Base-by-base conservation (phyloP, 192 early-diverging fungal genomes). In the Thoreauomyces humboldtii region DNA sequence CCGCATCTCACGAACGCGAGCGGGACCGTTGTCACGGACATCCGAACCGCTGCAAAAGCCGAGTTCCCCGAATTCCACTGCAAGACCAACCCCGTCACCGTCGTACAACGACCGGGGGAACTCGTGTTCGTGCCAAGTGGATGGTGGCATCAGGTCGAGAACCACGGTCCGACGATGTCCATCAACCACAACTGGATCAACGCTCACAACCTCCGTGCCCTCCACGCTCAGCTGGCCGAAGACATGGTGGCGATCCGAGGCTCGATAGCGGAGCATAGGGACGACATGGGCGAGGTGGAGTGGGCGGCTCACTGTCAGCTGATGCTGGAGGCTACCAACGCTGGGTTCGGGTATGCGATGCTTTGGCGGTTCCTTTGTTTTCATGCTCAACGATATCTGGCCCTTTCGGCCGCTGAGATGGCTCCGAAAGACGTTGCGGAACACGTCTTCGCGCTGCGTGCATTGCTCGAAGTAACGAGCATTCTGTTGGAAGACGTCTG, bases 101-200 rank as follows among this genome's bases (percentile, higher is more conserved):
- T 66, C 54, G 25, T n/a, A n/a, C 64, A 66, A 32, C 32, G 28
- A n/a, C 37, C 51, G 15, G 64, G 64, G 15, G 53, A 66, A 27
- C 14, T 66, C 27, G 31, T 66, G 22, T 66, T 57, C 31, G 51
- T 66, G 7, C 64, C 64, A 3, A 29, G 22, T 15, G 29, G 64
- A 17, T 66, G 64, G 64, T 66, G 35, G 5, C 64, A 66, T 43
- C 64, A 66, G 51, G 64, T 66, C 41, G 64, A 57, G 32, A 66
- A 66, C 31, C 36, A 29, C 25, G 64, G 64, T n/a, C 12, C 7
- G 25, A 66, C 64, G 12, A 55, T 66, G 5, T 57, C 53, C 1
- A 66, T 66, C 4, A 66, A 66, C 25, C 64, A 66, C 33, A 66
- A 66, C 33, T 66, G 64, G 64, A 29, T n/a, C 42, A 66, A 66